phyloP scores from a whole-genome alignment of 345 rosid species.

The Trapa incisa region DNA sequence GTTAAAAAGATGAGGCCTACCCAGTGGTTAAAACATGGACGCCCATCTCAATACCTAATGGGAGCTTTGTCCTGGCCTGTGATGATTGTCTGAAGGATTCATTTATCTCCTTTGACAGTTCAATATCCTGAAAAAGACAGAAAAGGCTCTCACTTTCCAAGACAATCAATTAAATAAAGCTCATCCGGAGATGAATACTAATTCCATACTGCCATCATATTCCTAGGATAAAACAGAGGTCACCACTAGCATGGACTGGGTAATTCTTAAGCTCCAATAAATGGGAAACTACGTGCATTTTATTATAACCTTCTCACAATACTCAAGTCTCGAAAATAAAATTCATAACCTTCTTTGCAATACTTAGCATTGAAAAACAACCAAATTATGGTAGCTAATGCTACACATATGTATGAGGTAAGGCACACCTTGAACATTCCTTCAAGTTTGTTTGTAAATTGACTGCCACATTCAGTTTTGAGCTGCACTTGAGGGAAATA shows the following conservation, averaged over 20 bases:
- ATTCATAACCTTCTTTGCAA: not conserved
- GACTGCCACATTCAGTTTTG: constrained; percentile 98
- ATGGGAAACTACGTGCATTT: not conserved
- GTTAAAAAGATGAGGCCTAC: constrained; percentile 24
- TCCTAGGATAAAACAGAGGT: not conserved
- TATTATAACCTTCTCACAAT: not conserved
- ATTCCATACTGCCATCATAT: not conserved
- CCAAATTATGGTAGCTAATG: not conserved
- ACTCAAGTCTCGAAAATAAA: not conserved
- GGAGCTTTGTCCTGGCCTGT: constrained; percentile 92
- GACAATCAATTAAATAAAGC: not conserved
- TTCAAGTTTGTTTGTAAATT: constrained; percentile 95
- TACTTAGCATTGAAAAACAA: not conserved
- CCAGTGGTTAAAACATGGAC: constrained; percentile 96
- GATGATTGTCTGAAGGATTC: constrained; percentile 96
- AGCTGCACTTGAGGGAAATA: constrained; percentile 44
- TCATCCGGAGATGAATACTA: not conserved
- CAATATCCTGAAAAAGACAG: constrained; percentile 65
- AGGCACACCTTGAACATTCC: constrained; percentile 91
- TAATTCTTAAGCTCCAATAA: no score
- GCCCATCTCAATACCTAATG: constrained; percentile 95
- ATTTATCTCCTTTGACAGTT: constrained; percentile 88
- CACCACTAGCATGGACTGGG: not conserved
- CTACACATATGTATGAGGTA: constrained; percentile 5
- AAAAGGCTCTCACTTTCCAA: not conserved